A percentile compares a stretch with the other conserved stretches of the same genome.
These are phyloP conservation scores for Clarireedia monteithiana DNA, from an alignment of 2,329 filamentous ascomycete genomes.

Conservation along the genomic window DNA sequence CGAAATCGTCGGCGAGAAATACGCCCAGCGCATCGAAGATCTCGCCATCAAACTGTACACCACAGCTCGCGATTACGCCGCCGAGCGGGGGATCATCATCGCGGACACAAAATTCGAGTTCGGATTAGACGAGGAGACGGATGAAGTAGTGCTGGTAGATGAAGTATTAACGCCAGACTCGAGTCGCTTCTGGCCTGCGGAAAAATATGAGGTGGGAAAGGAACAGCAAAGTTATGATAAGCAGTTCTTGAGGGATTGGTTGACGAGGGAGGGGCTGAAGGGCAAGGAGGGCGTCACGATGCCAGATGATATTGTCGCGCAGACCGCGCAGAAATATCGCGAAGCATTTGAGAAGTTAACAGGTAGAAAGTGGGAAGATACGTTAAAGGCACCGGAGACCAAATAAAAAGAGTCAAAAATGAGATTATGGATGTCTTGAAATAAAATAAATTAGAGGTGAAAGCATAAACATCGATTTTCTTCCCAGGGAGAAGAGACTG, in stretches of 20 bases:
- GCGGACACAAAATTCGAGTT: slow-evolving; percentile 73
- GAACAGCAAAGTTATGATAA: slow-evolving; percentile 86
- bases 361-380: slow-evolving; percentile 39
- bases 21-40: slow-evolving; percentile 52
- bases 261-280: slow-evolving; percentile 65
- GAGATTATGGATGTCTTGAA: too few relatives aligned
- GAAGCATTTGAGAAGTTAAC: slow-evolving; percentile 69
- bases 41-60: slow-evolving; percentile 53
- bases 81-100: slow-evolving; percentile 57
- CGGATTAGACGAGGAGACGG: slow-evolving; percentile 49
- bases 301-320: slow-evolving; percentile 60
- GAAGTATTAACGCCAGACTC: slow-evolving; percentile 73
- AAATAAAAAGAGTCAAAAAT: not conserved
- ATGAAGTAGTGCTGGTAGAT: slow-evolving; percentile 61
- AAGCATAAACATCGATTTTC: too few relatives aligned
- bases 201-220: slow-evolving; percentile 62
- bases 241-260: slow-evolving; percentile 76
- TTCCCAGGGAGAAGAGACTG: too few relatives aligned
- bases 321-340: slow-evolving; percentile 64
- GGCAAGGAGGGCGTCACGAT: slow-evolving; percentile 65
- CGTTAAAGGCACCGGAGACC: not conserved
- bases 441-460: too few relatives aligned
- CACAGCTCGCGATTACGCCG: slow-evolving; percentile 45
- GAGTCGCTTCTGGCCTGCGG: slow-evolving; percentile 79
- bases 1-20: slow-evolving; percentile 42